Evolutionary conservation across 768 basidiomycete species (phyloP), one percentile per base, ranked within the genome.

Genomic region (Tylopilus vinaceipallidus): DNA sequence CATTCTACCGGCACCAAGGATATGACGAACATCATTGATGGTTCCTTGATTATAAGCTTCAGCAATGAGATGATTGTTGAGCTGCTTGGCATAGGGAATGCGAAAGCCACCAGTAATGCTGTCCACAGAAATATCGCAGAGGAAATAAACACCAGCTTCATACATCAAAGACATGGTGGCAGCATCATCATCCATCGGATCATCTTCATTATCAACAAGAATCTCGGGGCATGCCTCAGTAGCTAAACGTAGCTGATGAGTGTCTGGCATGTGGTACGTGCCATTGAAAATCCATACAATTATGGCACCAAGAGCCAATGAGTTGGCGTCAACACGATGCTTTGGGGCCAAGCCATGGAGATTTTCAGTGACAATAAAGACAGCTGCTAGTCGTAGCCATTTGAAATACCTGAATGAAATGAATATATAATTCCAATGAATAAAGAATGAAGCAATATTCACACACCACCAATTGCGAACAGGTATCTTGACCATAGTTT

Each of bases 391-490:
- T 1, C n/a, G 24, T 3, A 48, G 22, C 17, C 19, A 54, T 17
- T 55, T 55, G 38, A 54, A 55, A 6, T 54, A 45, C 47, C 52
- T 54, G 24, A 16, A 13, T 12, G 9, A 24, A 10, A 39, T 33
- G 4, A 39, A 23, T 11, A 23, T 23, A 23, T 20, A 19, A 23
- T 13, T 13, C 6, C 20, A 14, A 4, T 39, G 20, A 24, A 23
- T 19, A 20, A n/a, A 13, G 11, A 17, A 14, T 3, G 5, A 13
- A 19, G 34, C 5, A 14, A 9, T 14, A 34, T 24, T 3, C 4
- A 53, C 27, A 17, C 0, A 50, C 49, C 49, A 50, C 53, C 53
- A 54, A 13, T 24, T 2, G 0, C 5, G 3, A 12, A 49, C 38
- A 9, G 48, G 48, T 3, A 53, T 44, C 20, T 48, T 27, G 2